phyloP scores from a whole-genome alignment of 768 basidiomycete genomes.

The Collybiopsis confluens region DNA sequence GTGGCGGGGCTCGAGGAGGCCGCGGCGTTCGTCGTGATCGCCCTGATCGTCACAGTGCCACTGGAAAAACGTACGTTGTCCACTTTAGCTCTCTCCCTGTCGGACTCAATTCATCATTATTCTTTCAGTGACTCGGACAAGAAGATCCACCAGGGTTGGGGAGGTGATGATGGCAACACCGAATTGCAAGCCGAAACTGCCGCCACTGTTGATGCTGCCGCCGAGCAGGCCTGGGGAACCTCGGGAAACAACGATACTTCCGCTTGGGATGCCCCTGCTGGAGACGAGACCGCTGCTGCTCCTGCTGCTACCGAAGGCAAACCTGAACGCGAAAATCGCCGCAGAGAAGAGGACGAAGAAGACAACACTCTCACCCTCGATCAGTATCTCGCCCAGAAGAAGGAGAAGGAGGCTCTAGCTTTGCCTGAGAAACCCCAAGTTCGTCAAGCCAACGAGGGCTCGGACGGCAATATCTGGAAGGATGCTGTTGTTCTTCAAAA shows the following conservation, averaged over 20 bases:
- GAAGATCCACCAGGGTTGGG: conserved; percentile 94
- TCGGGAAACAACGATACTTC: conserved; percentile 15
- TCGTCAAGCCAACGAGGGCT: conserved; percentile 79
- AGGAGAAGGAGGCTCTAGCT: conserved; percentile 47
- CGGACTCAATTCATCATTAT: conserved; percentile 12
- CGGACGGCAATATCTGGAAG: conserved; percentile 65
- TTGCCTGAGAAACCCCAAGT: conserved; percentile 76
- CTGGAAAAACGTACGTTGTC: conserved; percentile 69
- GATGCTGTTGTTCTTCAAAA: conserved; percentile 64
- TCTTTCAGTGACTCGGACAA: conserved; percentile 82
- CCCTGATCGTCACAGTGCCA: conserved; percentile 84
- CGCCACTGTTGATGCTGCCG: conserved; percentile 66
- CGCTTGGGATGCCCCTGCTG: conserved; percentile 30
- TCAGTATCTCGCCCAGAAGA: conserved; percentile 84
- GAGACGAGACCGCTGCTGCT: conserved; percentile 17
- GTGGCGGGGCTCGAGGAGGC: conserved; percentile 48
- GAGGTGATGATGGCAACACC: conserved; percentile 80
- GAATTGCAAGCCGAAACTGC: conserved; percentile 81
- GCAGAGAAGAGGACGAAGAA: conserved; percentile 71
- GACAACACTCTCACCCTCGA: conserved; percentile 94
- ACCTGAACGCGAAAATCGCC: conserved; percentile 21
- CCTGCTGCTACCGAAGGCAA: conserved; percentile 27
- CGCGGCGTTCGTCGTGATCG: conserved; percentile 55
- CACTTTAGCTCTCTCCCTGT: background rate
- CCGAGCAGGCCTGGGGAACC: conserved; percentile 34